These are phyloP conservation scores for Trichoderma lentiforme DNA, from an alignment of 2,329 filamentous ascomycete species.

Conservation along the genomic window DNA sequence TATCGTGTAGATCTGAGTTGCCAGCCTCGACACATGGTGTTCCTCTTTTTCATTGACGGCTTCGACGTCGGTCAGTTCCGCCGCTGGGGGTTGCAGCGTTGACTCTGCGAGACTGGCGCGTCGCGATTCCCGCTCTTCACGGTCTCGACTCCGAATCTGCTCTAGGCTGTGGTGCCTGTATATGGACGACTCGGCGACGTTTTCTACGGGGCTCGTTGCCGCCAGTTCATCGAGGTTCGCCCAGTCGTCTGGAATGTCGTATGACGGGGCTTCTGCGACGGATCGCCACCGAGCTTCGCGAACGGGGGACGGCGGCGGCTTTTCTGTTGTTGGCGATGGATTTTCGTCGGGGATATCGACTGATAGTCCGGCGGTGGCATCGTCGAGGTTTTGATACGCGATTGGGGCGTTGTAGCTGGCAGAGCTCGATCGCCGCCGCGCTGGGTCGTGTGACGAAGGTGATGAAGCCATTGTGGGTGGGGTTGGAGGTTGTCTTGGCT, in stretches of 20 bases:
- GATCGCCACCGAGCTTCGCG: background rate
- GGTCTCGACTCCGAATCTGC: conserved; percentile 17
- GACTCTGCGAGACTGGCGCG: conserved; percentile 14
- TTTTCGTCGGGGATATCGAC: background rate
- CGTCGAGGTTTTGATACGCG: conserved; percentile 42
- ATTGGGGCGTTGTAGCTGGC: conserved; percentile 27
- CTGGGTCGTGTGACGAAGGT: background rate
- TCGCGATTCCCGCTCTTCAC: conserved; percentile 15
- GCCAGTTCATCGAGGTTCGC: conserved; percentile 44
- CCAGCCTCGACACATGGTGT: conserved; percentile 43
- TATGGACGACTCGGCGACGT: conserved; percentile 15
- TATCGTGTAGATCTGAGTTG: conserved; percentile 65
- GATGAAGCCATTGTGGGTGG: background rate
- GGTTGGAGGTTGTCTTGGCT: background rate
- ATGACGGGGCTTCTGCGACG: background rate
- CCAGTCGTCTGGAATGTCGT: conserved; percentile 32
- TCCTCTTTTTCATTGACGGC: conserved; percentile 8
- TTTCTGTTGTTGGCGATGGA: background rate
- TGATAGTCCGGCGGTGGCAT: conserved; percentile 33
- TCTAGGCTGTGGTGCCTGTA: conserved; percentile 22
- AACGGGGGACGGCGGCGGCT: background rate
- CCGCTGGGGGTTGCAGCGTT: conserved; percentile 13
- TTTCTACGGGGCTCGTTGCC: conserved; percentile 29
- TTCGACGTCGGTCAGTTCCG: background rate
- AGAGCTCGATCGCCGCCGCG: conserved; percentile 9